phyloP scores from a whole-genome alignment of 345 rosid species.

The Citrus inodora region DNA sequence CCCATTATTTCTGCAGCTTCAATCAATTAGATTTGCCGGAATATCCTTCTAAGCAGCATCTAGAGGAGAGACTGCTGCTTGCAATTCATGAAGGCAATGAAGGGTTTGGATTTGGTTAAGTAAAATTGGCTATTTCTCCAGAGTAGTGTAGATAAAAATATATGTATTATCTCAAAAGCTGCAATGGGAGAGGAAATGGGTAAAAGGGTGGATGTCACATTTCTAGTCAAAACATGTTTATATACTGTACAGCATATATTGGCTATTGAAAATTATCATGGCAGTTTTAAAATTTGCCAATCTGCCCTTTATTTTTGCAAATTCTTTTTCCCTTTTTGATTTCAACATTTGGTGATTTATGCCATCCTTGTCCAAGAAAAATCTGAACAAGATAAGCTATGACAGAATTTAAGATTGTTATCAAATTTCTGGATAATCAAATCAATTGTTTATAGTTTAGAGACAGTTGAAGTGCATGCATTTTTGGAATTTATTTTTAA shows the following conservation, averaged over 20 bases:
- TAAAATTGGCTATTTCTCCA: neutral
- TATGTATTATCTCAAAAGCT: constrained; percentile 15
- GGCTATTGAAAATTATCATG: constrained; percentile 39
- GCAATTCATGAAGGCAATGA: constrained; percentile 96
- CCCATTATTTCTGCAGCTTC: constrained; percentile 57
- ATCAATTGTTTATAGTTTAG: neutral
- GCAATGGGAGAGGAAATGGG: constrained; percentile 13
- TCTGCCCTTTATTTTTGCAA: neutral
- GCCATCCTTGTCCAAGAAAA: neutral
- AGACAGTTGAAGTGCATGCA: neutral
- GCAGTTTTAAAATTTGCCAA: constrained; percentile 47
- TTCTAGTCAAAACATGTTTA: constrained; percentile 31
- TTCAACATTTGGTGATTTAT: neutral
- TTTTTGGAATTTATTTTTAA: neutral
- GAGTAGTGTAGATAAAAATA: constrained; percentile 33
- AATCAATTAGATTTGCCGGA: constrained; percentile 96
- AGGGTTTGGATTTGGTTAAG: constrained; percentile 89
- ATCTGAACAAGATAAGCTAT: neutral
- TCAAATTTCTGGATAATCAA: no score
- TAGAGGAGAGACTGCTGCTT: constrained; percentile 84
- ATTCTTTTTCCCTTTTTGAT: neutral
- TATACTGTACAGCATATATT: constrained; percentile 52
- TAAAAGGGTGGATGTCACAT: constrained; percentile 18
- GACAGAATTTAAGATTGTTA: neutral
- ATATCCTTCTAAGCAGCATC: constrained; percentile 86